A percentile compares a stretch with the other conserved stretches of the same genome.
These are phyloP conservation scores for Batkoa obscura DNA, from an alignment of 371 early-diverging fungal species.

Conservation along the genomic window DNA sequence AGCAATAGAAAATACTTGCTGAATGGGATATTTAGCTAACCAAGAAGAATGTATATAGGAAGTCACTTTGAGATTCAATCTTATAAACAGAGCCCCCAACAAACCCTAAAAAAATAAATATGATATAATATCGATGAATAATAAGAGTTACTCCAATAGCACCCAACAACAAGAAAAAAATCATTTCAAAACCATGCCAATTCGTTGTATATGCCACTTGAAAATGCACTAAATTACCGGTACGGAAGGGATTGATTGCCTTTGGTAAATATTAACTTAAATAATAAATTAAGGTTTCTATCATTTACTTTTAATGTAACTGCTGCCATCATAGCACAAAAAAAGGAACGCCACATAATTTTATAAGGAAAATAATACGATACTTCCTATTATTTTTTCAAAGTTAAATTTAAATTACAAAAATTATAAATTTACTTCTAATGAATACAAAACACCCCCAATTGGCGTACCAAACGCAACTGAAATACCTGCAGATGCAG, in stretches of 20 bases:
- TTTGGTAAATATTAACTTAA: background rate
- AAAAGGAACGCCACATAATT: slow-evolving; percentile 66
- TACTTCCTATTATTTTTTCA: slow-evolving; percentile 24
- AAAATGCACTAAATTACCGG: slow-evolving; percentile 64
- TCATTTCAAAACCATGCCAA: slow-evolving; percentile 63
- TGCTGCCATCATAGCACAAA: slow-evolving; percentile 62
- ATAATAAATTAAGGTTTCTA: background rate
- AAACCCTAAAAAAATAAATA: slow-evolving; percentile 36
- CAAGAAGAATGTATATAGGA: slow-evolving; percentile 41
- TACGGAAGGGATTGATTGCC: slow-evolving; percentile 57
- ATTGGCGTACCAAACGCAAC: slow-evolving; percentile 76
- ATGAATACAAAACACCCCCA: slow-evolving; percentile 66
- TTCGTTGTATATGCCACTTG: slow-evolving; percentile 51
- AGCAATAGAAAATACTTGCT: slow-evolving; percentile 53
- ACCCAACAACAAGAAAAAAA: slow-evolving; percentile 75
- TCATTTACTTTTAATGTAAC: slow-evolving; percentile 33
- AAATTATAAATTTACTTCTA: slow-evolving; percentile 23
- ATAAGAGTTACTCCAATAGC: slow-evolving; percentile 53
- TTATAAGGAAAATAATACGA: slow-evolving; percentile 67
- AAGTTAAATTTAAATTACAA: background rate
- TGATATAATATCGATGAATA: background rate
- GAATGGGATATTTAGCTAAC: slow-evolving; percentile 37
- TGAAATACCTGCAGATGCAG: slow-evolving; percentile 63
- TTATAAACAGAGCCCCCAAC: slow-evolving; percentile 72
- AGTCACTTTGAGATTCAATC: slow-evolving; percentile 47